Conservation (phyloP, 768 basidiomycete genomes). For the Rossbeevera mucosa region DNA sequence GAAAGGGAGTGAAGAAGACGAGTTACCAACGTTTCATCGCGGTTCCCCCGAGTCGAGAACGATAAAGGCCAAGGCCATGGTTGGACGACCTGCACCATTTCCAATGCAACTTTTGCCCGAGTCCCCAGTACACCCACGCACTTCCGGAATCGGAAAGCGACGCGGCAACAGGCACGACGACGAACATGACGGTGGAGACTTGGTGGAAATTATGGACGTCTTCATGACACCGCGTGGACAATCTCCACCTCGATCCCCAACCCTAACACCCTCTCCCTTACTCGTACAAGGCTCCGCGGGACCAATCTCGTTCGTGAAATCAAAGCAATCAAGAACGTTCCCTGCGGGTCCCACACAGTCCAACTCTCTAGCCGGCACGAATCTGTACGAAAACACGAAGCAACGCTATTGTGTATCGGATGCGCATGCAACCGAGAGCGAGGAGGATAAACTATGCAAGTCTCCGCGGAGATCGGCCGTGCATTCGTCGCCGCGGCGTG, state of each 20-base stretch:
- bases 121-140: not conserved
- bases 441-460: conserved; percentile 11
- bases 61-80: not conserved
- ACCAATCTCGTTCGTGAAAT: not conserved
- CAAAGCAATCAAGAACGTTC: conserved; percentile 1
- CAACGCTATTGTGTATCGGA: conserved; percentile 4
- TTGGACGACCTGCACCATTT: conserved; percentile 17
- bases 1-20: conserved; percentile 8
- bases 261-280: conserved; percentile 13
- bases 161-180: not conserved
- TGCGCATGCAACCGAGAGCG: not conserved
- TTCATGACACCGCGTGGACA: conserved; percentile 20
- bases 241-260: conserved; percentile 21
- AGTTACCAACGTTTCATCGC: conserved; percentile 19
- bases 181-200: not conserved
- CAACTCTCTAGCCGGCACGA: not conserved
- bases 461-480: conserved; percentile 24
- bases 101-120: conserved; percentile 21
- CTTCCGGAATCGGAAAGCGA: not conserved
- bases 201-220: conserved; percentile 15
- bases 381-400: not conserved
- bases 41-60: conserved; percentile 4
- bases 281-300: not conserved
- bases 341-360: conserved; percentile 11
- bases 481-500: conserved; percentile 25